A percentile compares a stretch with the other conserved stretches of the same genome.
Evolutionary conservation across 345 rosid genomes (phyloP).

Genomic region (Kandelia obovata): DNA sequence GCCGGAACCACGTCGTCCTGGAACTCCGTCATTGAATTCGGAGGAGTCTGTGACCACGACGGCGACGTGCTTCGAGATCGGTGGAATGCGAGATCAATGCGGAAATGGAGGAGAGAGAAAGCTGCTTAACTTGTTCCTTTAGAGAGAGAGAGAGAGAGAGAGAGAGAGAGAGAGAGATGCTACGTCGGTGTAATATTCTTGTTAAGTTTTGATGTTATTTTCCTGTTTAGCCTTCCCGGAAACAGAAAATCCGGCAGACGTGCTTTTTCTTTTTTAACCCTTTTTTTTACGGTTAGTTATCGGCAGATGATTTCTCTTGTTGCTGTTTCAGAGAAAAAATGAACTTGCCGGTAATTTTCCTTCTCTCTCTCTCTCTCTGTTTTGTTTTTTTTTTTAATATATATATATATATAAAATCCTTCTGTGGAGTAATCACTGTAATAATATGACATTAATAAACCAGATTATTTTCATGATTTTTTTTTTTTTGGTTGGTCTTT

Average conservation of each 20-base stretch:
- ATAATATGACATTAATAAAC: constrained; percentile 23
- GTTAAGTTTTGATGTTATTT: not conserved
- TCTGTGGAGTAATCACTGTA: constrained; percentile 4
- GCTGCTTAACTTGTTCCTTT: constrained; percentile 55
- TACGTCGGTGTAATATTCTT: constrained; percentile 15
- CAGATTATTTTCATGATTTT: constrained; percentile 4
- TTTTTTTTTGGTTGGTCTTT: not conserved
- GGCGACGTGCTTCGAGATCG: constrained; percentile 52
- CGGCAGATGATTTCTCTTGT: constrained; percentile 57
- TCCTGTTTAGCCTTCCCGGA: constrained; percentile 21
- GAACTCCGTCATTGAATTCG: constrained; percentile 79
- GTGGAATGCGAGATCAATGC: constrained; percentile 22
- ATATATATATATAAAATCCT: not conserved
- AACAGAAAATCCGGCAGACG: constrained; percentile 36
- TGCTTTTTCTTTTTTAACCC: no score
- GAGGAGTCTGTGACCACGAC: constrained; percentile 73
- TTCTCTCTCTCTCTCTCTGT: not conserved
- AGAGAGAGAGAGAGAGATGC: constrained; percentile 5
- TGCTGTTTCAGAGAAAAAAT: constrained; percentile 40
- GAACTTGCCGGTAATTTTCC: constrained; percentile 42
- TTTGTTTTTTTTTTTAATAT: no score
- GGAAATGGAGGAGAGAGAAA: constrained; percentile 41
- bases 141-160: constrained; percentile 11
- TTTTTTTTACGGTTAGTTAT: constrained; percentile 24
- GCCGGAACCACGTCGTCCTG: constrained; percentile 42